Evolutionary conservation across 306 rosid genomes (phyloP), one percentile per base, ranked within the genome.

Genomic region (Cicer yamashitae): DNA sequence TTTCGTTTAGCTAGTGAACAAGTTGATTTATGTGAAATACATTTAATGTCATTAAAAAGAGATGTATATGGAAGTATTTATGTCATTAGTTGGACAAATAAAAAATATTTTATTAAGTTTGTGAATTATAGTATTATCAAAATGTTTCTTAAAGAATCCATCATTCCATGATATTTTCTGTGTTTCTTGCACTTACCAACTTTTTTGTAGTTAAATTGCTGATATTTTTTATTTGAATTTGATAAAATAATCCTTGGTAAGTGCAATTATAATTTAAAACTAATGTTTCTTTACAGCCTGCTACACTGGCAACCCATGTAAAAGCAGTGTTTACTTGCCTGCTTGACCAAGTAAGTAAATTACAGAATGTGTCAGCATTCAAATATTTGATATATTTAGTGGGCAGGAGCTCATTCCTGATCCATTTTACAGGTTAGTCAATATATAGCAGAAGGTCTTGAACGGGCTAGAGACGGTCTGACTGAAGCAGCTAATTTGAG

Each of bases 401-500:
- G 62, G 73, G 20, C 25, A 15, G 12, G 48, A 48, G 37, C 81
- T 87, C 80, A 25, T 48, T 73, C 38, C 11, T 75, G 65, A 3
- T 61, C 15, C 13, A 18, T 58, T 57, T 74, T 72, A 17, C 87
- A 96, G 99, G 96, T 96, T 77, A 90, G 99, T 86, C 93, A 92
- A 84, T 96, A 96, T 65, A 89, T 90, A 72, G 90, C 98, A 10
- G 99, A 96, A 73, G 98, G 99, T 77, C 98, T 96, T 79, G 98
- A 96, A 77, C 82, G 98, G 70, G 96, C 99, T 74, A 91, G 98
- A 79, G 98, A 96, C 60, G 68, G 91, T 83, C 84, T 96, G 84
- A 92, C 93, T 54, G 99, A 96, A 84, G 96, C 99, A 75, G 97
- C 97, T 22, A 86, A 85, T 84, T 92, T 96, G 91, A 90, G 99